Evolutionary conservation across 2,329 filamentous ascomycete species (phyloP).

Genomic region (Aspergillus caelatus): DNA sequence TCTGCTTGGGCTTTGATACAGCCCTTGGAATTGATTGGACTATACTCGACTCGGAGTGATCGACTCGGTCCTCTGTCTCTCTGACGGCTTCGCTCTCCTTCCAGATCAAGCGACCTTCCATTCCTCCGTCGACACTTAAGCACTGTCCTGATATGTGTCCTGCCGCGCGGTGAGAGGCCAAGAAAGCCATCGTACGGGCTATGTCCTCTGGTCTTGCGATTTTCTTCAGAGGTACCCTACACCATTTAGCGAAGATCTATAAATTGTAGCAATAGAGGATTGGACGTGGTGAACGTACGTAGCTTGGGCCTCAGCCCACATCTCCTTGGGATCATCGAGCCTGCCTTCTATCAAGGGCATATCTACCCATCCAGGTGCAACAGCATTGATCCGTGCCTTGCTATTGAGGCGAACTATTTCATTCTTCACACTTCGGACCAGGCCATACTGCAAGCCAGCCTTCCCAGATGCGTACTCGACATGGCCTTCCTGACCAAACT

Average conservation of each 20-base stretch:
- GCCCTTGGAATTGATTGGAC: conserved; percentile 17
- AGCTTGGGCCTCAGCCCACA: conserved; percentile 54
- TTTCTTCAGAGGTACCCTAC: conserved; percentile 48
- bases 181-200: conserved; percentile 52
- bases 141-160: conserved; percentile 60
- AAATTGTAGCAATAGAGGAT: background rate
- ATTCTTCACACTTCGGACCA: conserved; percentile 57
- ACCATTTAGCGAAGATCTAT: background rate
- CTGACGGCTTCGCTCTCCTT: conserved; percentile 44
- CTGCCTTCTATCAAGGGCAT: conserved; percentile 52
- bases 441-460: conserved; percentile 55
- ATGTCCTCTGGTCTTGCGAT: conserved; percentile 54
- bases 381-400: conserved; percentile 56
- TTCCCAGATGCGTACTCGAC: conserved; percentile 56
- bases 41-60: background rate
- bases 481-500: conserved; percentile 55
- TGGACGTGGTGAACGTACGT: conserved; percentile 31
- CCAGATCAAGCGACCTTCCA: conserved; percentile 56
- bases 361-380: conserved; percentile 54
- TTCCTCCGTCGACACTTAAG: conserved; percentile 55
- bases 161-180: conserved; percentile 54
- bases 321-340: conserved; percentile 53
- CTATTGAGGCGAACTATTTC: conserved; percentile 57
- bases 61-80: background rate
- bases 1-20: conserved; percentile 15